Evolutionary conservation across 2,329 filamentous ascomycete species (phyloP).

Genomic region (Alternaria consortialis): DNA sequence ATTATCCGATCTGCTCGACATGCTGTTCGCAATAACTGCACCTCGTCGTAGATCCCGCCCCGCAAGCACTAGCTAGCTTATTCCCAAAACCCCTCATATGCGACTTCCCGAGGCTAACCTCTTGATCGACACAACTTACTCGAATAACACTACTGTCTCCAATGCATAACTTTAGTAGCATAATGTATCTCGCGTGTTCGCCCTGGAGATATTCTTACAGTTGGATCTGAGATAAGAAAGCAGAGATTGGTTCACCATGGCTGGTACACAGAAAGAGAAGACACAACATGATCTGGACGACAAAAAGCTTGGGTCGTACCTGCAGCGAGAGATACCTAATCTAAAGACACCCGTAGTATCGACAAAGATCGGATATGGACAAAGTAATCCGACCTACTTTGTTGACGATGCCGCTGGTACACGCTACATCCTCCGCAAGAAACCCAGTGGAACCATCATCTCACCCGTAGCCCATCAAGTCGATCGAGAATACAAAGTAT

Average conservation of each 20-base stretch:
- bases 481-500: constrained; percentile 90
- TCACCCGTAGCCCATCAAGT: constrained; percentile 95
- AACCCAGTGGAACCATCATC: constrained; percentile 88
- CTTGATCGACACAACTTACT: constrained; percentile 24
- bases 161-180: neutral
- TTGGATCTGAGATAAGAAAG: neutral
- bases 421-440: constrained; percentile 91
- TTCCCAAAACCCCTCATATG: constrained; percentile 1
- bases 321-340: constrained; percentile 35
- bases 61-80: constrained; percentile 18
- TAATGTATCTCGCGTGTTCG: neutral
- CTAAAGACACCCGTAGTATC: constrained; percentile 39
- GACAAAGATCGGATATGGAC: constrained; percentile 88
- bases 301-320: constrained; percentile 39
- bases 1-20: neutral
- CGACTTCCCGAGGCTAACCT: constrained; percentile 34
- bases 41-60: constrained; percentile 4
- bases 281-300: constrained; percentile 44
- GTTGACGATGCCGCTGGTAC: constrained; percentile 71
- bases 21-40: neutral
- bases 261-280: constrained; percentile 22
- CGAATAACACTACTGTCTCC: constrained; percentile 2
- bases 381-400: constrained; percentile 96
- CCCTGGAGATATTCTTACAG: neutral
- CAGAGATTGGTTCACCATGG: constrained; percentile 14